Conservation (phyloP, 306 rosid species). For the Castanea sativa region DNA sequence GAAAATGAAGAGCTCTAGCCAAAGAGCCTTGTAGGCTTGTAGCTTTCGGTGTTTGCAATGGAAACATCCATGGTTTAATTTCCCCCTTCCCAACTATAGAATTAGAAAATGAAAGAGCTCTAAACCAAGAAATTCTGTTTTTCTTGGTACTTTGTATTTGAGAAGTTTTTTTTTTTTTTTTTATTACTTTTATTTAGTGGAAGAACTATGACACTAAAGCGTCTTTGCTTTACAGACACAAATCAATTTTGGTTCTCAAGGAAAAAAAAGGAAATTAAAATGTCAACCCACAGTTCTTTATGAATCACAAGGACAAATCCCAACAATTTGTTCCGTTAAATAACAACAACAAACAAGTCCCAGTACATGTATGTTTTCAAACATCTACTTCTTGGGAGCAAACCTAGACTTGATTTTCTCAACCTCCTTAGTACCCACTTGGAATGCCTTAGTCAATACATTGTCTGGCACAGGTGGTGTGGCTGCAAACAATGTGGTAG, state of each 20-base stretch:
- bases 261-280: background rate
- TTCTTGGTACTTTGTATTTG: no score
- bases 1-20: no score
- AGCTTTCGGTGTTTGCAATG: no score
- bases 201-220: no score
- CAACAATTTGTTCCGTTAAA: background rate
- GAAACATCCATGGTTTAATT: no score
- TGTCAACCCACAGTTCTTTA: background rate
- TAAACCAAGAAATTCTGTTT: no score
- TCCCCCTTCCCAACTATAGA: no score
- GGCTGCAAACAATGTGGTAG: constrained; percentile 58
- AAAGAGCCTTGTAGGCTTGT: no score
- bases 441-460: constrained; percentile 64
- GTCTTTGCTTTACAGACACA: no score
- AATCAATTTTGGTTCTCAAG: background rate
- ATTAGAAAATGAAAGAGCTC: no score
- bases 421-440: constrained; percentile 55
- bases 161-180: no score
- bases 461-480: constrained; percentile 65
- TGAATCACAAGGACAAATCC: background rate
- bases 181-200: no score
- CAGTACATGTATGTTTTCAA: background rate
- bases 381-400: constrained; percentile 53
- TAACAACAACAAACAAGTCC: background rate
- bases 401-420: constrained; percentile 62